phyloP scores from a whole-genome alignment of 306 rosid genomes.

The Casuarina glauca region DNA sequence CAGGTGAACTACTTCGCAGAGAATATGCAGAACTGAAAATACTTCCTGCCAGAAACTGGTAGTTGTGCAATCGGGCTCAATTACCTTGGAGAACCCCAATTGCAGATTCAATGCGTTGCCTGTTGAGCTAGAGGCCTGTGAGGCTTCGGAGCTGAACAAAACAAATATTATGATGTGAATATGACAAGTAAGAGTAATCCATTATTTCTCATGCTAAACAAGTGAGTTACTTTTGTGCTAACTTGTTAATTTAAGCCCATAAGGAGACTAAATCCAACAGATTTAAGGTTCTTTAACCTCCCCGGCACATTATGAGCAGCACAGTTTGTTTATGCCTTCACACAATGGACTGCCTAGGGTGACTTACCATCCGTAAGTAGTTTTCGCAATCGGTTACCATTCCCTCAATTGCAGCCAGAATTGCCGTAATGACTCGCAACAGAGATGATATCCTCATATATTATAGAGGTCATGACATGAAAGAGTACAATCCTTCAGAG shows the following conservation, averaged over 20 bases:
- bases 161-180: neutral
- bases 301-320: neutral
- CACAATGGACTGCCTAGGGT: too few relatives aligned
- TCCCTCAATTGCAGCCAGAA: too few relatives aligned
- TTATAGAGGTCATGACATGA: too few relatives aligned
- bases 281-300: neutral
- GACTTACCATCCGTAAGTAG: too few relatives aligned
- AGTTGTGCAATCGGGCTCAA: neutral
- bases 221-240: neutral
- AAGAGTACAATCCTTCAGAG: too few relatives aligned
- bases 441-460: too few relatives aligned
- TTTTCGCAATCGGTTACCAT: too few relatives aligned
- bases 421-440: too few relatives aligned
- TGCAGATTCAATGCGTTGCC: constrained; percentile 27
- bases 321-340: neutral
- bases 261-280: neutral
- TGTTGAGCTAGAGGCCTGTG: constrained; percentile 57
- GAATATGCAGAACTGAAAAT: neutral
- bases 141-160: constrained; percentile 88
- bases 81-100: constrained; percentile 17
- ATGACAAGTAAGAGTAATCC: neutral
- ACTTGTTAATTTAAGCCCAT: neutral
- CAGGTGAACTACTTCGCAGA: neutral
- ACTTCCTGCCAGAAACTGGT: neutral
- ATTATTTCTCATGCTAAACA: neutral